phyloP scores from a whole-genome alignment of 345 rosid genomes.

The Schrenkiella parvula region DNA sequence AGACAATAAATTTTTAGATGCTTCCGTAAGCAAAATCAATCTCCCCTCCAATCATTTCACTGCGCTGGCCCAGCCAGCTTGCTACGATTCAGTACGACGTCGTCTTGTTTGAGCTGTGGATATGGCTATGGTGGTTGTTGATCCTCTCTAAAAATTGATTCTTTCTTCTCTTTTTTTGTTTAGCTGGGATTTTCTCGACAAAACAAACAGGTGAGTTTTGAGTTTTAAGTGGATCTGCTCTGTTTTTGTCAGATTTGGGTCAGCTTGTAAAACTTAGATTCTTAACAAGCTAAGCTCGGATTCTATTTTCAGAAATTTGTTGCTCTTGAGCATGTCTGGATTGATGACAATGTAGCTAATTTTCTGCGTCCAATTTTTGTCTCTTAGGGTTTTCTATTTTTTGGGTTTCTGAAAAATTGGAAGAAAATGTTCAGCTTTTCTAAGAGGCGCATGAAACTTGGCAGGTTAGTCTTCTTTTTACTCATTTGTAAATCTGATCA shows the following conservation, averaged over 20 bases:
- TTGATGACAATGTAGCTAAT: slow-evolving; percentile 29
- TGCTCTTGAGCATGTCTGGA: slow-evolving; percentile 3
- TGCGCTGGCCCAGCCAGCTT: slow-evolving; percentile 10
- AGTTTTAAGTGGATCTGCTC: slow-evolving; percentile 13
- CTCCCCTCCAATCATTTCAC: slow-evolving; percentile 16
- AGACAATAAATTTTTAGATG: slow-evolving; percentile 13
- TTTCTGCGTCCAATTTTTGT: neutral
- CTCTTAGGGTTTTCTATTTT: slow-evolving; percentile 14
- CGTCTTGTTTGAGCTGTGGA: slow-evolving; percentile 19
- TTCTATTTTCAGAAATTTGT: neutral
- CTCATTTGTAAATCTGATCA: neutral
- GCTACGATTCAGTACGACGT: slow-evolving; percentile 12
- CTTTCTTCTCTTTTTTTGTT: neutral
- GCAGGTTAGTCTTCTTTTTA: slow-evolving; percentile 52
- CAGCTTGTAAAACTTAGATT: slow-evolving; percentile 2
- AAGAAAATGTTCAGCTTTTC: slow-evolving; percentile 77
- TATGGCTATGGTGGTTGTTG: slow-evolving; percentile 19
- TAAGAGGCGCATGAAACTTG: slow-evolving; percentile 86
- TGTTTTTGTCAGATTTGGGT: slow-evolving; percentile 7
- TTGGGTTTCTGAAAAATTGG: slow-evolving; percentile 12
- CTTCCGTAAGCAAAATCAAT: slow-evolving; percentile 6
- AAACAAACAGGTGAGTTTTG: slow-evolving; percentile 6
- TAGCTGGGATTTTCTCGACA: neutral
- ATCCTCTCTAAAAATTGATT: neutral
- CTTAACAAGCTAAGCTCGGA: neutral